Conservation (phyloP, 352 stramenopile genomes). For the Plasmopara muralis region DNA sequence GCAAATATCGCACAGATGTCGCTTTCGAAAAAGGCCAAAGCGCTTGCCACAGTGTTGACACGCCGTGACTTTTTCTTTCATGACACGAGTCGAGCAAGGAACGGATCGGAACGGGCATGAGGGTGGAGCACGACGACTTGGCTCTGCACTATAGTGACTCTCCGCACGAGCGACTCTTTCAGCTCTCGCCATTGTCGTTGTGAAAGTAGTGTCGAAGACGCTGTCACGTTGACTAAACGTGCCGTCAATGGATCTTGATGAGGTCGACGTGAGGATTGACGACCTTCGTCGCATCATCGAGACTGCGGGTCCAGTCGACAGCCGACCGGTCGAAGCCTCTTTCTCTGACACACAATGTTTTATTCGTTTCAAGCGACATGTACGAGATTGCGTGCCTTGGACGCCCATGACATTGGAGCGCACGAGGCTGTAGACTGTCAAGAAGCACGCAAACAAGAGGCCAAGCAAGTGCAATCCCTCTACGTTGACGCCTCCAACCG, state of each 20-base stretch:
- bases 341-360: conserved; percentile 35
- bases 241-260: conserved; percentile 21
- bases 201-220: conserved; percentile 10
- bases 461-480: conserved; percentile 38
- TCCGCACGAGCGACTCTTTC: conserved; percentile 13
- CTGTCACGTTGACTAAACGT: conserved; percentile 22
- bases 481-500: conserved; percentile 16
- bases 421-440: conserved; percentile 50
- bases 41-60: conserved; percentile 54
- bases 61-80: conserved; percentile 22
- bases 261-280: conserved; percentile 30
- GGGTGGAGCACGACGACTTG: conserved; percentile 4
- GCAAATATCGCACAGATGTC: conserved; percentile 50
- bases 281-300: conserved; percentile 21
- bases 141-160: conserved; percentile 14
- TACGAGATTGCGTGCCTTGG: conserved; percentile 43
- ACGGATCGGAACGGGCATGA: conserved; percentile 18
- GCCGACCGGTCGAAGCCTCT: not conserved
- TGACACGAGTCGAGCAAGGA: conserved; percentile 17
- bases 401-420: conserved; percentile 43
- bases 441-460: conserved; percentile 47
- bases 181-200: conserved; percentile 3
- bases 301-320: conserved; percentile 7
- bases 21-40: conserved; percentile 56
- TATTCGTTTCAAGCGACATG: conserved; percentile 42